Percentiles rank a stretch among this genome's conserved stretches.
Evolutionary conservation across 805 yeast genomes (phyloP).

Genomic region (Myxozyma monticola): DNA sequence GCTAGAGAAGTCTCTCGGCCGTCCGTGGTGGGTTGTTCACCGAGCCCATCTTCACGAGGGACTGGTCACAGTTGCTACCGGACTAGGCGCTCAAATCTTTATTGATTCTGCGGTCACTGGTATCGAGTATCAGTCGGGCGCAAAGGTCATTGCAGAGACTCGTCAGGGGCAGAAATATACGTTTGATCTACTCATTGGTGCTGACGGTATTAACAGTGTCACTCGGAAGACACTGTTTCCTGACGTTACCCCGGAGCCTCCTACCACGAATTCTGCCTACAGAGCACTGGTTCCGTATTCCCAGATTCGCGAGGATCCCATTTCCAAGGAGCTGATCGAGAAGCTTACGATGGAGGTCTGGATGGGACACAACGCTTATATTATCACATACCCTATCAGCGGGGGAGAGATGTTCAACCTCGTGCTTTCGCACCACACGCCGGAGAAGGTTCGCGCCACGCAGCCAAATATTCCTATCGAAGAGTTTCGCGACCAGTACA

Average conservation of each 20-base stretch:
- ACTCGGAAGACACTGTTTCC: not conserved
- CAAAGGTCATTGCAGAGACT: not conserved
- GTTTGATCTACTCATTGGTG: slow-evolving; percentile 18
- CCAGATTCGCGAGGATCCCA: slow-evolving; percentile 6
- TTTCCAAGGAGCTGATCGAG: slow-evolving; percentile 6
- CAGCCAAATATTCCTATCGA: too few species aligned
- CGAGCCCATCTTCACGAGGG: slow-evolving; percentile 9
- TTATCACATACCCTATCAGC: slow-evolving; percentile 8
- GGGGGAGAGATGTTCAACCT: slow-evolving; percentile 6
- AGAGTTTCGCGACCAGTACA: too few species aligned
- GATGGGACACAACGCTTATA: slow-evolving; percentile 18
- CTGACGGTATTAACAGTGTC: slow-evolving; percentile 13
- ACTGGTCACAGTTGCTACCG: not conserved
- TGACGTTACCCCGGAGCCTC: not conserved
- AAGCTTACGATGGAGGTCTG: slow-evolving; percentile 7
- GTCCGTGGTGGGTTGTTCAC: slow-evolving; percentile 7
- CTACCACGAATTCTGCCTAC: slow-evolving; percentile 9
- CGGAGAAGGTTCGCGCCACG: too few species aligned
- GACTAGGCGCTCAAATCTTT: slow-evolving; percentile 2
- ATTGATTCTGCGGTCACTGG: not conserved
- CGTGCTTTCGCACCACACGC: too few species aligned
- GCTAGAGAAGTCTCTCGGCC: too few species aligned
- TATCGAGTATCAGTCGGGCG: not conserved
- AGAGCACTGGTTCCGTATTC: not conserved
- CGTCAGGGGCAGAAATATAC: not conserved